phyloP scores from a whole-genome alignment of 1,284 basidiomycete genomes.

The Pisolithus thermaeus region DNA sequence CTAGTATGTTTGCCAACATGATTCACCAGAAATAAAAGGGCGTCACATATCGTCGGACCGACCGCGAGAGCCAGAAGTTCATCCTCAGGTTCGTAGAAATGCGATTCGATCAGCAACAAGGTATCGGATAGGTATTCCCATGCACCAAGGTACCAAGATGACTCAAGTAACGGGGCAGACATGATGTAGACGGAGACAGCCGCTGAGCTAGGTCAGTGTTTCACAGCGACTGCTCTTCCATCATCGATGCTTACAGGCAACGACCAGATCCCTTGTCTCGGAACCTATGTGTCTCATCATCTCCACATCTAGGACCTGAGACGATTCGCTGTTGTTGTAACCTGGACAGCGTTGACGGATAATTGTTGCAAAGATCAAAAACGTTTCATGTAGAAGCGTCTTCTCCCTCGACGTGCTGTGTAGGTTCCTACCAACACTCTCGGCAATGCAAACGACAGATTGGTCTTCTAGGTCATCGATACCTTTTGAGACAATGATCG shows the following conservation, averaged over 20 bases:
- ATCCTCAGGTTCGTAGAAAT: conserved; percentile 38
- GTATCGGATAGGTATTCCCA: conserved; percentile 51
- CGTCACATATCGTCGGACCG: conserved; percentile 44
- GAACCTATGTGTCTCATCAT: conserved; percentile 18
- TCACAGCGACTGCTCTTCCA: neutral
- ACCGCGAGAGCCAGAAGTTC: conserved; percentile 45
- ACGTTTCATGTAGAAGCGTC: conserved; percentile 15
- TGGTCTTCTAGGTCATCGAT: conserved; percentile 8
- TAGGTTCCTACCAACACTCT: conserved; percentile 15
- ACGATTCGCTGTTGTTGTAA: conserved; percentile 5
- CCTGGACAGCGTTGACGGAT: conserved; percentile 10
- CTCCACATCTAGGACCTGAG: conserved; percentile 11
- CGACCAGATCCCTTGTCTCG: conserved; percentile 12
- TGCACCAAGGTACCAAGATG: conserved; percentile 41
- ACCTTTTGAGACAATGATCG: conserved; percentile 16
- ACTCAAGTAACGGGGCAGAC: conserved; percentile 24
- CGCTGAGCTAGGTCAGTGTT: conserved; percentile 31
- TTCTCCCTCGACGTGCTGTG: conserved; percentile 7
- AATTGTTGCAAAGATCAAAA: conserved; percentile 22
- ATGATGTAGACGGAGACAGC: conserved; percentile 46
- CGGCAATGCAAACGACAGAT: conserved; percentile 9
- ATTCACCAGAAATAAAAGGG: conserved; percentile 35
- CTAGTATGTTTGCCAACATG: conserved; percentile 26
- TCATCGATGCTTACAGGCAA: conserved; percentile 19
- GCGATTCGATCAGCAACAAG: conserved; percentile 41